phyloP scores from a whole-genome alignment of 108 stramenopile genomes.

The Conticribra weissflogii region DNA sequence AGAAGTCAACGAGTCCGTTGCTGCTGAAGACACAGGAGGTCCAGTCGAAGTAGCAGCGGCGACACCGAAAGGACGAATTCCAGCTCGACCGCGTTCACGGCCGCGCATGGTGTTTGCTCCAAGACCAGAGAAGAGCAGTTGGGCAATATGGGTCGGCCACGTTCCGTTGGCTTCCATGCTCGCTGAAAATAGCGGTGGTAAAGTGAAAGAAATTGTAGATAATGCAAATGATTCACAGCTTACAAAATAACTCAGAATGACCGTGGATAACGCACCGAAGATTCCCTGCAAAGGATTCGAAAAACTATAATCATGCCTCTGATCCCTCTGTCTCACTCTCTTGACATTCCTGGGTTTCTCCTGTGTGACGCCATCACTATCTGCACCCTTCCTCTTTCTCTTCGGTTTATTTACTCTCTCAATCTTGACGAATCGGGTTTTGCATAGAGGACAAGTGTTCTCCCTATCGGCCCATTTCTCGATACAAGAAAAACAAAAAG shows the following conservation, averaged over 20 bases:
- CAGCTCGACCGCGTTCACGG: neutral
- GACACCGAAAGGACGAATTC: neutral
- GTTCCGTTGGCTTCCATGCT: constrained; percentile 40
- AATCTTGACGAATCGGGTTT: constrained; percentile 79
- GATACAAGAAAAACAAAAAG: constrained; percentile 87
- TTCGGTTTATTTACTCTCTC: constrained; percentile 54
- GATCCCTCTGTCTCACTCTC: constrained; percentile 68
- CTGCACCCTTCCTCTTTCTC: constrained; percentile 8
- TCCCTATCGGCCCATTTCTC: constrained; percentile 86
- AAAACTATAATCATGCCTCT: constrained; percentile 54
- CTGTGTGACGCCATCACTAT: neutral
- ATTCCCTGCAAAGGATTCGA: constrained; percentile 35
- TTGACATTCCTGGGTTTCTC: constrained; percentile 59
- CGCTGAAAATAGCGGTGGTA: constrained; percentile 4
- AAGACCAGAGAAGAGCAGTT: constrained; percentile 46
- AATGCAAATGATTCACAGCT: too few species aligned
- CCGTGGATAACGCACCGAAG: constrained; percentile 38
- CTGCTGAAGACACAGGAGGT: neutral
- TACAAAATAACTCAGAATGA: too few species aligned
- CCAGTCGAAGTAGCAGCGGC: neutral
- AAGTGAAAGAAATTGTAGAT: neutral
- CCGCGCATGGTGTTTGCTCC: constrained; percentile 35
- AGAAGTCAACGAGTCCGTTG: constrained; percentile 2
- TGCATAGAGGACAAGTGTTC: constrained; percentile 90
- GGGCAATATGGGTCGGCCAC: constrained; percentile 49